These are phyloP conservation scores for Collybia sordida DNA, from an alignment of 768 basidiomycete genomes.

Conservation along the genomic window DNA sequence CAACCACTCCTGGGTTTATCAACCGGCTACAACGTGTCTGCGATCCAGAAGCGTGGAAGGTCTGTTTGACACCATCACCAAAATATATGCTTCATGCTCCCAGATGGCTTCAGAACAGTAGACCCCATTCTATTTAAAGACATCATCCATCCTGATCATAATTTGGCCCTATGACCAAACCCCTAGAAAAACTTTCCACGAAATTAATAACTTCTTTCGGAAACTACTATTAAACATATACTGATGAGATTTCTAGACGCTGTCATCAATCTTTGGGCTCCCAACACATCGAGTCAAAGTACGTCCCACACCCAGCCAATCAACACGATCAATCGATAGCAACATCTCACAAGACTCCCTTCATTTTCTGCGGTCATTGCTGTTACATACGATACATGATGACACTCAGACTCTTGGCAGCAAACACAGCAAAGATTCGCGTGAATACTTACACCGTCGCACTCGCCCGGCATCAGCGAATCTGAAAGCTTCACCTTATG, in stretches of 20 bases:
- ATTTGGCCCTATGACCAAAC: too few relatives aligned
- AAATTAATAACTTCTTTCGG: not conserved
- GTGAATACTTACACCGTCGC: constrained; percentile 2
- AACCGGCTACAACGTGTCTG: too few relatives aligned
- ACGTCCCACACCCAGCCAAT: constrained; percentile 20
- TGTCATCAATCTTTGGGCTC: constrained; percentile 60
- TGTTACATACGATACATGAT: constrained; percentile 9
- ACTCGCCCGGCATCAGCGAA: constrained; percentile 9
- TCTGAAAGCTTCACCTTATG: constrained; percentile 17
- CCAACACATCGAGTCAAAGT: constrained; percentile 58
- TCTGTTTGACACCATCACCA: too few relatives aligned
- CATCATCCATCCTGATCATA: too few relatives aligned
- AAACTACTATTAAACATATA: not conserved
- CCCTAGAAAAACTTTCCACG: too few relatives aligned
- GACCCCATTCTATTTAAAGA: too few relatives aligned
- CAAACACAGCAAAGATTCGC: not conserved
- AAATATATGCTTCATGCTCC: too few relatives aligned
- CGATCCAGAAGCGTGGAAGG: too few relatives aligned
- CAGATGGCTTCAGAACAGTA: too few relatives aligned
- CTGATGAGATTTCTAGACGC: constrained; percentile 41
- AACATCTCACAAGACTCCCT: constrained; percentile 7
- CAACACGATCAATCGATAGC: not conserved
- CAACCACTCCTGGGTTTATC: too few relatives aligned
- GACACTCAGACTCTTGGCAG: constrained; percentile 6
- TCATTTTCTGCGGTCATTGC: constrained; percentile 22